Conservation (phyloP, 148 eudicot species). For the Chenopodium formosanum region DNA sequence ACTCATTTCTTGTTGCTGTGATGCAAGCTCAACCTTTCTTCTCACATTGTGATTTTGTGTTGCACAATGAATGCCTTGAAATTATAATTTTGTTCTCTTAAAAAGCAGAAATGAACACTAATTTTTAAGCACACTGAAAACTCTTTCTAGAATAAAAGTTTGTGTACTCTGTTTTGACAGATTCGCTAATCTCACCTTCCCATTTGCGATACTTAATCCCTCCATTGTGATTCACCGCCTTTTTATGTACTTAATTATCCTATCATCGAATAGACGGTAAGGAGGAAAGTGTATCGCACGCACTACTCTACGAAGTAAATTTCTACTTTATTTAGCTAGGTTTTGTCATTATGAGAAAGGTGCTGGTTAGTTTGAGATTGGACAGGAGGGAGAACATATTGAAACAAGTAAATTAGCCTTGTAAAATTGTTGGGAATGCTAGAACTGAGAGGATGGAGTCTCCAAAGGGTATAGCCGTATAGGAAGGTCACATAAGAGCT, state of each 20-base stretch:
- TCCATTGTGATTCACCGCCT: no score
- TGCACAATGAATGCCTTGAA: conserved; percentile 7
- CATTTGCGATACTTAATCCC: neutral
- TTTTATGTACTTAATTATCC: no score
- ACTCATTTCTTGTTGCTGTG: neutral
- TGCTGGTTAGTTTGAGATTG: no score
- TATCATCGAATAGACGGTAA: no score
- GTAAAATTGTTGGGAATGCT: neutral
- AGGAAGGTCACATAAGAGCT: no score
- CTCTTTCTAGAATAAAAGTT: conserved; percentile 4
- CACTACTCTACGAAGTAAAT: neutral
- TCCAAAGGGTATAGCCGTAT: no score
- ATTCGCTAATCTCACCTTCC: neutral
- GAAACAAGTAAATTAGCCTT: neutral
- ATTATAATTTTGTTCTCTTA: neutral
- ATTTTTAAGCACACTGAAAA: conserved; percentile 5
- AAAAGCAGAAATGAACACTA: neutral
- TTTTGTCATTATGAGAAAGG: no score
- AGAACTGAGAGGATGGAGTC: no score
- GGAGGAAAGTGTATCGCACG: neutral
- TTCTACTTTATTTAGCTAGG: neutral
- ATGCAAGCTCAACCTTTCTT: neutral
- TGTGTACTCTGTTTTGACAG: neutral
- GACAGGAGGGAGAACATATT: neutral
- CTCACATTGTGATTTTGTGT: conserved; percentile 7